Evolutionary conservation across 148 eudicot genomes (phyloP).

Genomic region (Silene latifolia): DNA sequence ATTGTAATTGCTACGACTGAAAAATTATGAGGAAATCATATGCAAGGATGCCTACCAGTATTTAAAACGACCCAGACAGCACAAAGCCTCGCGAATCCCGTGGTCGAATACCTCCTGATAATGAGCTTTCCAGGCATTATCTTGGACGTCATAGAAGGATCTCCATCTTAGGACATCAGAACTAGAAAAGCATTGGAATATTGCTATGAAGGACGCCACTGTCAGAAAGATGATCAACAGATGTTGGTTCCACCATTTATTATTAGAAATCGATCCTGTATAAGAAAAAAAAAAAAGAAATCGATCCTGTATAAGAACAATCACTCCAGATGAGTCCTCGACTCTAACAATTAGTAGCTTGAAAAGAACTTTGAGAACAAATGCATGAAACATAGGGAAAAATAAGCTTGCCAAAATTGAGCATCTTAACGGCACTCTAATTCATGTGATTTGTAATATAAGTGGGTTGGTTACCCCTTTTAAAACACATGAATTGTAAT

Average conservation of each 20-base stretch:
- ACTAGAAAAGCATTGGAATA: slow-evolving; percentile 59
- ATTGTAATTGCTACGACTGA: not conserved
- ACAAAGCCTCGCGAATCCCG: slow-evolving; percentile 80
- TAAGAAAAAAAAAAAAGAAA: slow-evolving; percentile 27
- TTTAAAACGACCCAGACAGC: slow-evolving; percentile 77
- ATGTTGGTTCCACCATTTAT: slow-evolving; percentile 40
- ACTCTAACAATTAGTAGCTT: not conserved
- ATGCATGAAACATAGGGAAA: not conserved
- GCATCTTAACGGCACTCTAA: not conserved
- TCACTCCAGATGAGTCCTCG: slow-evolving; percentile 1
- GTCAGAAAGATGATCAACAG: slow-evolving; percentile 45
- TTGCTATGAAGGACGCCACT: slow-evolving; percentile 41
- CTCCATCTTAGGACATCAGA: slow-evolving; percentile 80
- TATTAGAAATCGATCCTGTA: slow-evolving; percentile 39
- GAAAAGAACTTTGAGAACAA: not conserved
- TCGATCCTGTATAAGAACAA: slow-evolving; percentile 36
- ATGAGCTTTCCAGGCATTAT: slow-evolving; percentile 75
- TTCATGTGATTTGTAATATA: no score
- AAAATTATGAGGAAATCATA: slow-evolving; percentile 5
- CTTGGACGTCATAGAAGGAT: slow-evolving; percentile 62
- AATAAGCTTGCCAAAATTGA: not conserved
- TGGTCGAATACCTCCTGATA: slow-evolving; percentile 81
- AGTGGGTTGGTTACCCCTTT: no score
- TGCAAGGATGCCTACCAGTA: slow-evolving; percentile 55
- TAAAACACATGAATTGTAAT: no score